phyloP scores from a whole-genome alignment of 805 yeast genomes.

The Candida pini region DNA sequence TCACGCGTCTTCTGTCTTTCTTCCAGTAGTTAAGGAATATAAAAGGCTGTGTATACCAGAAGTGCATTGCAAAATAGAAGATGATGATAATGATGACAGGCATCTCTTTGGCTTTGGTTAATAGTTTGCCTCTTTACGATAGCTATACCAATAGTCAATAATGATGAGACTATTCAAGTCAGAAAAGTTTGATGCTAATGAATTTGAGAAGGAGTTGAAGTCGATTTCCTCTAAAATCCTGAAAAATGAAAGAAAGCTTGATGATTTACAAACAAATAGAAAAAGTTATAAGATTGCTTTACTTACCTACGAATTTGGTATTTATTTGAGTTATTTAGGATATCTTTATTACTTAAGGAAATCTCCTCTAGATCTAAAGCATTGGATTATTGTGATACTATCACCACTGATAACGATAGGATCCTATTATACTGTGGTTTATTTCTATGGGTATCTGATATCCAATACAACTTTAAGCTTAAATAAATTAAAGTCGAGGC shows the following conservation, averaged over 20 bases:
- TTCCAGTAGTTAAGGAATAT: too few species aligned
- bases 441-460: constrained; percentile 17
- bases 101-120: too few species aligned
- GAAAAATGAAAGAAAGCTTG: constrained; percentile 18
- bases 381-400: constrained; percentile 2
- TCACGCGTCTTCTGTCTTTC: too few species aligned
- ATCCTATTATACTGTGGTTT: constrained; percentile 10
- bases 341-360: constrained; percentile 13
- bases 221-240: constrained; percentile 31
- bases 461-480: constrained; percentile 16
- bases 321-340: constrained; percentile 20
- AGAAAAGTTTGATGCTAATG: constrained; percentile 35
- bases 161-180: constrained; percentile 24
- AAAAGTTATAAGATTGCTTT: constrained; percentile 12
- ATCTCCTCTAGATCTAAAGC: constrained; percentile 1
- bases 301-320: constrained; percentile 14
- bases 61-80: too few species aligned
- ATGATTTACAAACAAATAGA: constrained; percentile 11
- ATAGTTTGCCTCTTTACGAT: too few species aligned
- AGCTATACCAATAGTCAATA: too few species aligned
- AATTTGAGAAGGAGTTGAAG: constrained; percentile 39
- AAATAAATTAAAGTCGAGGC: constrained; percentile 27
- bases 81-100: too few species aligned
- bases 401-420: constrained; percentile 13
- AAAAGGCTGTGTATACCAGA: too few species aligned